A percentile compares a stretch with the other conserved stretches of the same genome.
These are phyloP conservation scores for Cercophora newfieldiana DNA, from an alignment of 495 filamentous ascomycete species.

Conservation along the genomic window DNA sequence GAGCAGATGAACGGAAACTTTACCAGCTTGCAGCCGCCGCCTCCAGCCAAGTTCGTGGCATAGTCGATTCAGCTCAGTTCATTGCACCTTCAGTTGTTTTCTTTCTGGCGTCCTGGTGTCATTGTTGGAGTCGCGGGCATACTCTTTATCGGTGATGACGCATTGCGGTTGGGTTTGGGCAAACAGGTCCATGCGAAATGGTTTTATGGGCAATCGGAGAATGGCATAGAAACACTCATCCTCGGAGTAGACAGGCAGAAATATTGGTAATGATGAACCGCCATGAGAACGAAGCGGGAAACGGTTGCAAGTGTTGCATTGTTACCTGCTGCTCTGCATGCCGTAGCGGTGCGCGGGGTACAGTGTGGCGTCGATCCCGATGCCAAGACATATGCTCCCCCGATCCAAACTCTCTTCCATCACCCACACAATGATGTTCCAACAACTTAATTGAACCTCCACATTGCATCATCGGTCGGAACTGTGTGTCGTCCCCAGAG, in stretches of 20 bases:
- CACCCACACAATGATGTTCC: neutral
- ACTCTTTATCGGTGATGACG: neutral
- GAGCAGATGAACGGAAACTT: conserved; percentile 18
- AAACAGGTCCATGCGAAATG: neutral
- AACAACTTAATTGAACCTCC: neutral
- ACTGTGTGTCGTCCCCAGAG: neutral
- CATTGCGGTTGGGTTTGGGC: neutral
- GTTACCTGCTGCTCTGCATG: neutral
- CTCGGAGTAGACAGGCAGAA: neutral
- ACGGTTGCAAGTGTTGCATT: neutral
- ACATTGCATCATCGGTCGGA: conserved; percentile 14
- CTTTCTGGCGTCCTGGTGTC: neutral
- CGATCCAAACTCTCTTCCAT: neutral
- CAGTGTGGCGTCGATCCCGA: conserved; percentile 17
- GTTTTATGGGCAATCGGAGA: neutral
- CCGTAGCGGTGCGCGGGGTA: conserved; percentile 12
- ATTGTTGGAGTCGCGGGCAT: neutral
- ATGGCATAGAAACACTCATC: neutral
- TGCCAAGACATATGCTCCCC: neutral
- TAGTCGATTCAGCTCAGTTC: neutral
- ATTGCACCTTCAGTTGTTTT: neutral
- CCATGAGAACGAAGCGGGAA: neutral
- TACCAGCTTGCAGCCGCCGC: conserved; percentile 28
- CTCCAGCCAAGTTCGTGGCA: conserved; percentile 7
- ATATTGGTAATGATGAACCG: neutral